Base-by-base conservation (phyloP, 208 protist species). In the Trypanosoma scelopori region DNA sequence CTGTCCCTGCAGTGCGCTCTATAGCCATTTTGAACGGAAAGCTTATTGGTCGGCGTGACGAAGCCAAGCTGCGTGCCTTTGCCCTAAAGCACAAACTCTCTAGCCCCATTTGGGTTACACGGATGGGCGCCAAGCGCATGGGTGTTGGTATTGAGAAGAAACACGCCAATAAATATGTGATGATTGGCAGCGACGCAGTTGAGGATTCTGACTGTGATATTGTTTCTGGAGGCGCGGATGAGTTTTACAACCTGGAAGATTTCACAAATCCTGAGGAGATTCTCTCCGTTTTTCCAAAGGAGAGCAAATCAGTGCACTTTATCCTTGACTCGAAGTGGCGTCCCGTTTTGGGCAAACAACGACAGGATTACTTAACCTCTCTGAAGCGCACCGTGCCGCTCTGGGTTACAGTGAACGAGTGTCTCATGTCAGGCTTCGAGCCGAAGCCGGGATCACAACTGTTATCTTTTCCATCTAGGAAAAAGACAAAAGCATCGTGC, bases 331-430 rank as follows among this genome's bases (percentile, higher is more conserved):
- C 81, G 16, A 92, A 91, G 61, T 95, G 90, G 87, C 79, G 90
- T 22, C 83, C 87, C 16, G 87, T 95, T 39, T 65, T 95, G 6
- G 90, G 90, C 27, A 93, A 89, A 66, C 87, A 89, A 48, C 65
- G 85, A 25, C 86, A 95, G 61, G 79, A 82, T 43, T 95, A 74
- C 51, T 71, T 95, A 13, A 65, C 71, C 12, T 82, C 80, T 0
- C 69, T 91, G 28, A 83, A 81, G 25, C 82, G 87, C 46, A 41
- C 46, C 12, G 76, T 61, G 28, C 87, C 90, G 46, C 75, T 95
- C 49, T 95, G 90, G 90, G 79, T 95, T 1, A 92, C 90, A 7
- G 84, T 92, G 55, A 95, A 88, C 69, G 90, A 95, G 76, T 93
- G 86, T 46, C 69, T 95, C 15, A 93, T 95, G 87, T 93, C 87